These are phyloP conservation scores for Eucommia ulmoides DNA, from an alignment of 257 asterid genomes.

Conservation along the genomic window DNA sequence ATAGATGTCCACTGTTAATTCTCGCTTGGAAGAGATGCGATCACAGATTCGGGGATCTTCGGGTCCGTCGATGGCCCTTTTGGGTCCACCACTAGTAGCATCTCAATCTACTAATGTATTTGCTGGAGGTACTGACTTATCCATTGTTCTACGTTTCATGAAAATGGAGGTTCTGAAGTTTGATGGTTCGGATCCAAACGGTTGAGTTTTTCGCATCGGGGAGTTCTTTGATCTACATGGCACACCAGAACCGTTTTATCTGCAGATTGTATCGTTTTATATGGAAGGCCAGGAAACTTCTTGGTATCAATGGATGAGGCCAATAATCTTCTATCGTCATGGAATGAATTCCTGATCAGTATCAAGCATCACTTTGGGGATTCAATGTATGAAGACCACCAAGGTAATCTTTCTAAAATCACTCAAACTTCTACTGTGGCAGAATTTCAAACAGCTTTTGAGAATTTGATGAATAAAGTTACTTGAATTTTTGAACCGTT, in stretches of 20 bases:
- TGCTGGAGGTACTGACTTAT: too few species aligned
- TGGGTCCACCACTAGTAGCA: too few species aligned
- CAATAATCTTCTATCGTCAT: background rate
- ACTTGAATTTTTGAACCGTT: background rate
- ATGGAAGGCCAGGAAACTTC: background rate
- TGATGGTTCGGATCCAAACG: background rate
- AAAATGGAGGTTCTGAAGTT: background rate
- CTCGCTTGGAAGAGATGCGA: too few species aligned
- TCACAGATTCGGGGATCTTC: too few species aligned
- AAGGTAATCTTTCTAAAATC: background rate
- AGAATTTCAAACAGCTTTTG: background rate
- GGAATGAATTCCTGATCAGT: background rate
- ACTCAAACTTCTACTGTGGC: background rate
- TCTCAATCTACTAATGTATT: too few species aligned
- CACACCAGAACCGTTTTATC: background rate
- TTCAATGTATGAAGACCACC: background rate
- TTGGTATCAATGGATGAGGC: background rate
- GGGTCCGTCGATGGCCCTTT: too few species aligned
- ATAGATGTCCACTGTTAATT: too few species aligned
- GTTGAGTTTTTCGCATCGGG: background rate
- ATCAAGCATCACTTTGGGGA: background rate
- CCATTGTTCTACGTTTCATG: too few species aligned
- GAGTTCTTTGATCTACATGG: background rate
- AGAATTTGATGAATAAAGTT: background rate
- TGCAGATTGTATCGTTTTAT: background rate